These are phyloP conservation scores for Apiospora sp. DNA, from an alignment of 2,329 filamentous ascomycete species.

Conservation along the genomic window DNA sequence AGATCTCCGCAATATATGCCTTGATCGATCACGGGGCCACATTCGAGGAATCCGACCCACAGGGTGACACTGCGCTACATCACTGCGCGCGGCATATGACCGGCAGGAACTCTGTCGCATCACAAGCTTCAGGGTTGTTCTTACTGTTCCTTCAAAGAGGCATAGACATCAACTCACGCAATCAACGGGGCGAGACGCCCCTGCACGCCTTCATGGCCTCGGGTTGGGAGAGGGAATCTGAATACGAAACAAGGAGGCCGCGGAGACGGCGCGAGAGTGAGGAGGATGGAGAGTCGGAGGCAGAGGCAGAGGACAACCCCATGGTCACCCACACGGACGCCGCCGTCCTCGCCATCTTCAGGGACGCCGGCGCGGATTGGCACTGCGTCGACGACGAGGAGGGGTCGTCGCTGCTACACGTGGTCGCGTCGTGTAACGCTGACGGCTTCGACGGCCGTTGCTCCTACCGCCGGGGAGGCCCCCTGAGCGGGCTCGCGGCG, in stretches of 20 bases:
- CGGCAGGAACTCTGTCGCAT: background rate
- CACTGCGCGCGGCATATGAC: background rate
- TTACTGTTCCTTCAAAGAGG: background rate
- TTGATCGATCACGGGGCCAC: background rate
- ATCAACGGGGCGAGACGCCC: background rate
- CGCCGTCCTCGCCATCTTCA: background rate
- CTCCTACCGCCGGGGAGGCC: no score
- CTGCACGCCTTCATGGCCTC: background rate
- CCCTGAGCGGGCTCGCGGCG: background rate
- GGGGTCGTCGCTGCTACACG: conserved; percentile 5
- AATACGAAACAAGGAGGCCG: background rate
- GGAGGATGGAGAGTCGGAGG: background rate
- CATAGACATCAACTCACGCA: background rate
- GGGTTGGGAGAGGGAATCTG: background rate
- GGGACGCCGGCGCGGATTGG: background rate
- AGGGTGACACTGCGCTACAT: background rate
- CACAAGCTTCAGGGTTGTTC: background rate
- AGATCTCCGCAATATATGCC: background rate
- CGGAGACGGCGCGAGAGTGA: background rate
- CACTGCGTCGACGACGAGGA: background rate
- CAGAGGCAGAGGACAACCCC: background rate
- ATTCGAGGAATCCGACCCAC: background rate
- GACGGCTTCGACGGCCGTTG: background rate
- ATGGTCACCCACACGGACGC: background rate
- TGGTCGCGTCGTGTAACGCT: background rate